These are phyloP conservation scores for Candida namnaoensis DNA, from an alignment of 805 yeast species.

Conservation along the genomic window DNA sequence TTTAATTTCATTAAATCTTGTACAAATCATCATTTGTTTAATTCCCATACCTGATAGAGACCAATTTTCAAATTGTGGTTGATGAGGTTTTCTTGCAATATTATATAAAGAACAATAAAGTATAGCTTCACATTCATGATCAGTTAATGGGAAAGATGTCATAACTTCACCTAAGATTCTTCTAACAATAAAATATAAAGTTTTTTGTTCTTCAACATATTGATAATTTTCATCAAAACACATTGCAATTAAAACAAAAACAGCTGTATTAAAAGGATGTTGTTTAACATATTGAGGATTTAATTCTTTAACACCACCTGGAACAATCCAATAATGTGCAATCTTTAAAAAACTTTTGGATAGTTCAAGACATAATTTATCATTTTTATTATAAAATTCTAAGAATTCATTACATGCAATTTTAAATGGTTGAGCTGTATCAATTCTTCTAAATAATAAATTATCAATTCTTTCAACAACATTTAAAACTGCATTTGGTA, in stretches of 20 bases:
- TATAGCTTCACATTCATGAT: slow-evolving; percentile 54
- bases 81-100: slow-evolving; percentile 44
- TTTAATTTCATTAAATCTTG: slow-evolving; percentile 34
- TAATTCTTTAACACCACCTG: slow-evolving; percentile 47
- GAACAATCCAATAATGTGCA: slow-evolving; percentile 55
- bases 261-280: slow-evolving; percentile 48
- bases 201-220: slow-evolving; percentile 37
- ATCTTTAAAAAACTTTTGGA: slow-evolving; percentile 39
- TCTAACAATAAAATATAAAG: slow-evolving; percentile 38
- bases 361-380: slow-evolving; percentile 32
- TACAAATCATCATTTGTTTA: slow-evolving; percentile 36
- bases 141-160: slow-evolving; percentile 43
- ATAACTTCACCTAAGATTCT: slow-evolving; percentile 39
- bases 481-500: slow-evolving; percentile 25
- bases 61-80: slow-evolving; percentile 44
- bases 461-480: slow-evolving; percentile 28
- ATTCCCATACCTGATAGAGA: slow-evolving; percentile 42
- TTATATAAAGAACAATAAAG: slow-evolving; percentile 46
- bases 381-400: slow-evolving; percentile 33
- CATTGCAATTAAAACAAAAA: slow-evolving; percentile 45
- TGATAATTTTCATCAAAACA: slow-evolving; percentile 44
- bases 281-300: slow-evolving; percentile 34
- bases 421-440: slow-evolving; percentile 21
- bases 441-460: slow-evolving; percentile 25
- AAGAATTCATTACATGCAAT: slow-evolving; percentile 34